Percentiles rank a stretch among this genome's conserved stretches.
Conservation (phyloP, 2,329 filamentous ascomycete genomes). For the Coniochaeta prunicola region DNA sequence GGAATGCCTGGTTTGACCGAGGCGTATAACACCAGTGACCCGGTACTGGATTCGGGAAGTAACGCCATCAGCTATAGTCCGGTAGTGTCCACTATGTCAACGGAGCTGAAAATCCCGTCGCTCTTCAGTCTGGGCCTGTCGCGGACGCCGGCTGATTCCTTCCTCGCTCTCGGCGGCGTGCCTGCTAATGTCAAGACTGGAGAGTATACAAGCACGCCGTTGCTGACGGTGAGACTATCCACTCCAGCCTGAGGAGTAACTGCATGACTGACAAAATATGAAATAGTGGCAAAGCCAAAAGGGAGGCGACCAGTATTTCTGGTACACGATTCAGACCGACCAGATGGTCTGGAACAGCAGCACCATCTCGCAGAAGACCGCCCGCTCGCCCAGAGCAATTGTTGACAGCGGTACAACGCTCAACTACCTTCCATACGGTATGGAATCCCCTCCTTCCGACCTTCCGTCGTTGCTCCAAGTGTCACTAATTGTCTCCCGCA, state of each 20-base stretch:
- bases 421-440: constrained; percentile 19
- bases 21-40: constrained; percentile 14
- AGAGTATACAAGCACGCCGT: constrained; percentile 17
- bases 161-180: constrained; percentile 24
- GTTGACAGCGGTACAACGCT: constrained; percentile 26
- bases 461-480: too few relatives aligned
- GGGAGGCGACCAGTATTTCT: constrained; percentile 19
- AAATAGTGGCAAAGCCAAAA: constrained; percentile 2
- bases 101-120: constrained; percentile 12
- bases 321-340: constrained; percentile 19
- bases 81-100: constrained; percentile 18
- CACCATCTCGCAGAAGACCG: constrained; percentile 6
- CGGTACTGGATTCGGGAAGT: constrained; percentile 3
- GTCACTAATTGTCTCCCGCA: neutral
- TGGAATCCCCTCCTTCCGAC: neutral
- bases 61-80: constrained; percentile 19
- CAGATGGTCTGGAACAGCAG: constrained; percentile 14
- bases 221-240: constrained; percentile 16
- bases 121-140: constrained; percentile 24
- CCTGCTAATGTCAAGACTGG: constrained; percentile 19
- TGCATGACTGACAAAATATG: neutral
- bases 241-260: neutral
- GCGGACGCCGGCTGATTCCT: constrained; percentile 21
- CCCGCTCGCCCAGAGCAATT: constrained; percentile 16
- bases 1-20: constrained; percentile 21